These are phyloP conservation scores for Leishmania martiniquensis DNA, from an alignment of 208 protist genomes.

Conservation along the genomic window DNA sequence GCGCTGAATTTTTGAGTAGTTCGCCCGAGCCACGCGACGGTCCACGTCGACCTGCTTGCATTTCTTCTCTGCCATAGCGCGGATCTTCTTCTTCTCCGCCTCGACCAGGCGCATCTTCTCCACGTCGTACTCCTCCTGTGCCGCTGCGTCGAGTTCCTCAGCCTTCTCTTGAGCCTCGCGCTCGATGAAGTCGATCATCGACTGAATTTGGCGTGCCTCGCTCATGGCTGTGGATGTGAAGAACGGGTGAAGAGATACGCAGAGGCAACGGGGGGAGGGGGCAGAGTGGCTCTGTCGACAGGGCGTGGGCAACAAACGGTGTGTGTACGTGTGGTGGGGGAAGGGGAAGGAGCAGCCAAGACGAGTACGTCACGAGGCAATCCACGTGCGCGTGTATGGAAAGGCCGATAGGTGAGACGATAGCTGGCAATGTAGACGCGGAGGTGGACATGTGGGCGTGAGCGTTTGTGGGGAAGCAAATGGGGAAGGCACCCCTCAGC, in stretches of 20 bases:
- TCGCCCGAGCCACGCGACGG: conserved; percentile 80
- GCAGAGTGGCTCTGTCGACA: background rate
- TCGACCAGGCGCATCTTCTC: conserved; percentile 91
- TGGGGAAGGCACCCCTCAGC: too few relatives aligned
- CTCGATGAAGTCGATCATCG: conserved; percentile 95
- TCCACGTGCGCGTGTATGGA: background rate
- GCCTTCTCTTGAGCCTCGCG: conserved; percentile 92
- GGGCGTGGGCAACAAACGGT: too few relatives aligned
- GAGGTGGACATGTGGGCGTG: background rate
- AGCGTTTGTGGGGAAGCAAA: background rate
- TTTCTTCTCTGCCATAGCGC: conserved; percentile 70
- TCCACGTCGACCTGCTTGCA: conserved; percentile 88
- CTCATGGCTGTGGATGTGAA: conserved; percentile 58
- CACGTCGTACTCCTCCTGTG: conserved; percentile 92
- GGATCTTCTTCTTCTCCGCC: conserved; percentile 86
- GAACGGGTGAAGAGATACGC: background rate
- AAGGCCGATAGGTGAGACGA: background rate
- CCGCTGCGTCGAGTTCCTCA: conserved; percentile 86
- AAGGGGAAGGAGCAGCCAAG: background rate
- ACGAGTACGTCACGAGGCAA: background rate
- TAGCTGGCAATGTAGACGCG: background rate
- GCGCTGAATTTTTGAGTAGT: conserved; percentile 85
- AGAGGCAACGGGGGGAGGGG: background rate
- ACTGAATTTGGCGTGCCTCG: conserved; percentile 91
- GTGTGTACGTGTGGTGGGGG: too few relatives aligned